Evolutionary conservation across 495 filamentous ascomycete species (phyloP), one percentile per base, ranked within the genome.

Genomic region (Xylaria curta): DNA sequence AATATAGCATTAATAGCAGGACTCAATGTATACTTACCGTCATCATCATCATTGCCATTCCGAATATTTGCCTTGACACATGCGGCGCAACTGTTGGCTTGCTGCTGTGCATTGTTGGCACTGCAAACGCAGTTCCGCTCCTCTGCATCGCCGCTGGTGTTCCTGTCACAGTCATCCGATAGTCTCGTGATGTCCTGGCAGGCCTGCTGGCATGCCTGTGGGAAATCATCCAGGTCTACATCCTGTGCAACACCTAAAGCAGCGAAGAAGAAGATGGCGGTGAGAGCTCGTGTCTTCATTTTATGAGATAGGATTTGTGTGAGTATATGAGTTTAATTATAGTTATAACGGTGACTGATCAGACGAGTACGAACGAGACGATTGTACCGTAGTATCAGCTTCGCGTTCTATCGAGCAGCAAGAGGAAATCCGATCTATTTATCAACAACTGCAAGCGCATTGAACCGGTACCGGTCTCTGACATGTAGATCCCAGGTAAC

Each of bases 81-180:
- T 9, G 47, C 47, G n/a, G 64, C 64, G 64, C 64, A 67, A 31
- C 21, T 54, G 9, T 26, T 56, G 24, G 47, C 64, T 9, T 67
- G 64, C 24, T 56, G 46, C 15, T 67, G 19, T 6, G 64, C 47
- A 42, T 56, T 67, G 5, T 67, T 4, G 10, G 31, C 64, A 67
- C 54, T 67, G 47, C 64, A 67, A 31, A 67, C 19, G 33, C 64
- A 67, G 31, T 67, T 33, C 21, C 46, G 51, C n/a, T 67, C 47
- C 1, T 21, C 47, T n/a, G 28, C n/a, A 8, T 67, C 49, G 47
- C 26, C 7, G 47, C 26, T 10, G 8, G 12, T 67, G 19, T 24
- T 19, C 24, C 28, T 56, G 15, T 56, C 64, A 26, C 64, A 67
- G n/a, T 56, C 49, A 28, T 40, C 28, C 21, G 64, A 67, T n/a